Base-by-base conservation (phyloP, 768 basidiomycete genomes). In the Sporobolomyces roseus region DNA sequence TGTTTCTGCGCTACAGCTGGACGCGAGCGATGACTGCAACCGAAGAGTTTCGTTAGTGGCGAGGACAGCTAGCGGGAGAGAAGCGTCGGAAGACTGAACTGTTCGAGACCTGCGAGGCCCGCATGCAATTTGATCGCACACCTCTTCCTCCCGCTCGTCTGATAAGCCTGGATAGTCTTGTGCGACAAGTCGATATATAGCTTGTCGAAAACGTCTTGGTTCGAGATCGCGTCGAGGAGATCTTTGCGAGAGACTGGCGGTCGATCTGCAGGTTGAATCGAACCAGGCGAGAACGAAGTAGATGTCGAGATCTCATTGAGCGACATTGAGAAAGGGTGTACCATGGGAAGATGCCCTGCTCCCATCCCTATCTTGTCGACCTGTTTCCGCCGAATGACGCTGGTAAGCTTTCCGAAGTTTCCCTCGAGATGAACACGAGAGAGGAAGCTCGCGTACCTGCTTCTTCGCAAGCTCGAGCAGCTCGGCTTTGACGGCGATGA, bases 111-210 rank as follows among this genome's bases (percentile, higher is more conserved):
- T 4, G 93, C 94, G 21, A 97, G 81, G 74, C 84, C 87, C 2
- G 89, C 90, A 69, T 93, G 89, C 55, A 97, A 79, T 73, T 88
- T 88, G 41, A 93, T 80, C 14, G 91, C 92, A 76, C 88, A 90
- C 75, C 94, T 89, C 55, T 87, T 83, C 50, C 93, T 85, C 23
- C 87, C 88, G n/a, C 88, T 87, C 71, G 85, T 87, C 56, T 85
- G 87, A 74, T 91, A 96, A 70, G 88, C 83, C 53, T 91, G 88
- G 63, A 96, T 88, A 8, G 91, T 87, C 60, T 87, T 86, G 74
- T 92, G 89, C 4, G 90, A 90, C 49, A 86, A 79, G 19, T 79
- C 80, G 27, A 86, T 80, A 77, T 96, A 99, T 33, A 91, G 79
- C 54, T 87, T 85, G 76, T 90, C 90, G 75, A 93, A 97, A 12